These are phyloP conservation scores for Trichosporon ovoides DNA, from an alignment of 1,284 basidiomycete genomes.

Conservation along the genomic window DNA sequence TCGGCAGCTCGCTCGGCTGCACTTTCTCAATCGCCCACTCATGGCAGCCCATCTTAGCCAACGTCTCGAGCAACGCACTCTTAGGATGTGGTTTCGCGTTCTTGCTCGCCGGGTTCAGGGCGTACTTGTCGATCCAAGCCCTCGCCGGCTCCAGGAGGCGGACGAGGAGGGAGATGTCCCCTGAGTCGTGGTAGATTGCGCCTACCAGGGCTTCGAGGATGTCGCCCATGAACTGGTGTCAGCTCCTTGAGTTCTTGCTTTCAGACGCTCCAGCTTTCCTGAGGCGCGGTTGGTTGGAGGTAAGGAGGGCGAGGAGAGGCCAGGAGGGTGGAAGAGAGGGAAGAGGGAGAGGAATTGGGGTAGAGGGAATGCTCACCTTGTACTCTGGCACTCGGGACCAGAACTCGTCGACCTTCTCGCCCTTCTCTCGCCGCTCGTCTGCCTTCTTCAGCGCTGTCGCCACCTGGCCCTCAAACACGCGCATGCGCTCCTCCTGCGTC, in stretches of 20 bases:
- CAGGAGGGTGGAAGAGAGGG: too few species aligned
- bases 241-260: too few species aligned
- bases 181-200: constrained; percentile 72
- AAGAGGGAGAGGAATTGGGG: too few species aligned
- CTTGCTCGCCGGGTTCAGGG: background rate
- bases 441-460: background rate
- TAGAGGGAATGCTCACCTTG: constrained; percentile 12
- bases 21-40: background rate
- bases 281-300: too few species aligned
- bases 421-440: background rate
- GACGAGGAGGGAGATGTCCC: constrained; percentile 56
- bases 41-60: background rate
- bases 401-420: constrained; percentile 17
- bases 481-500: background rate
- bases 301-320: too few species aligned
- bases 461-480: background rate
- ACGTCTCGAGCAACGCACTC: background rate
- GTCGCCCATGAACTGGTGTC: constrained; percentile 30
- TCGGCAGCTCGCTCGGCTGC: background rate
- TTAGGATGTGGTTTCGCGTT: background rate
- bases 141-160: background rate
- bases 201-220: constrained; percentile 73
- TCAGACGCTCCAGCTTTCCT: background rate
- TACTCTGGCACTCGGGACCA: constrained; percentile 19
- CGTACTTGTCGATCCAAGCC: background rate